Conservation (phyloP, 1,284 basidiomycete genomes). For the Retiboletus flavoniger region DNA sequence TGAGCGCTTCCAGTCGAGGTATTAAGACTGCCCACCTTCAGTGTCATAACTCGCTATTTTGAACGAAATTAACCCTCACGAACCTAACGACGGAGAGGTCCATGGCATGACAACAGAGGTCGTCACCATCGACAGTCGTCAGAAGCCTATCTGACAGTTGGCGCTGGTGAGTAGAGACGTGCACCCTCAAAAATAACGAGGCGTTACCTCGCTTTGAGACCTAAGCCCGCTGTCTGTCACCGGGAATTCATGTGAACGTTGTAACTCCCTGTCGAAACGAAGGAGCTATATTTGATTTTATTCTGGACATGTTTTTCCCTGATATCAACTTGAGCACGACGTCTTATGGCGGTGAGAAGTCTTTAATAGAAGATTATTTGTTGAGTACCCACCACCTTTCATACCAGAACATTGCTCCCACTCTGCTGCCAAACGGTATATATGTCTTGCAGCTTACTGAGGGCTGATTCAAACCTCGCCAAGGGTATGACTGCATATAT, state of each 20-base stretch:
- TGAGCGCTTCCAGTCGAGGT: background rate
- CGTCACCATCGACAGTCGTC: background rate
- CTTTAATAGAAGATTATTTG: too few species aligned
- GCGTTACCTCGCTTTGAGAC: too few species aligned
- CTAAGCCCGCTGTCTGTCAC: too few species aligned
- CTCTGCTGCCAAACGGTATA: background rate
- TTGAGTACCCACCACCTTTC: background rate
- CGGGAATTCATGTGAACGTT: background rate
- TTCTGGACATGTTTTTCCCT: background rate
- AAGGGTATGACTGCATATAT: too few species aligned
- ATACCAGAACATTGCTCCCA: background rate
- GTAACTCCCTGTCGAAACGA: background rate
- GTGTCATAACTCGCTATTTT: background rate
- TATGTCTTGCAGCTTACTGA: background rate
- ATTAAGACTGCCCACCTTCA: background rate
- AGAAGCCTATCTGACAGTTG: background rate
- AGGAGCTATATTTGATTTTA: background rate
- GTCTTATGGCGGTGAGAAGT: background rate
- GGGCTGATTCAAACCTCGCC: background rate
- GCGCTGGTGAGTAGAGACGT: background rate
- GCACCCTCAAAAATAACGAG: background rate
- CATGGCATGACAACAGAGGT: background rate
- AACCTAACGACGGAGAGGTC: background rate
- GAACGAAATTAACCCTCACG: background rate
- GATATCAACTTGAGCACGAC: background rate